phyloP scores from a whole-genome alignment of 306 rosid genomes.

The Pterocarpus santalinus region DNA sequence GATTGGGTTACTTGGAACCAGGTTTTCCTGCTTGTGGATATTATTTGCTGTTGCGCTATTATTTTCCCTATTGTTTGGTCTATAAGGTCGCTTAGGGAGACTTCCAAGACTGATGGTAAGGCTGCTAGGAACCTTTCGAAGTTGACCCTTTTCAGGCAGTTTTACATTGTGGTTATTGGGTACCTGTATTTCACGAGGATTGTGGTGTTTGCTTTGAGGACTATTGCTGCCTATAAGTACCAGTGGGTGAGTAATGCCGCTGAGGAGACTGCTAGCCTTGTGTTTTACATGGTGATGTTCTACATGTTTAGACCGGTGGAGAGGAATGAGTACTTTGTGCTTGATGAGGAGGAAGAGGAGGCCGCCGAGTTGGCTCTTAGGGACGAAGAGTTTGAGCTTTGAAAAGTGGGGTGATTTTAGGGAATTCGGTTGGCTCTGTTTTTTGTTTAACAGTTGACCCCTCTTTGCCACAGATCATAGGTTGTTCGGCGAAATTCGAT shows the following conservation, averaged over 20 bases:
- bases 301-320: conserved; percentile 95
- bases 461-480: conserved; percentile 31
- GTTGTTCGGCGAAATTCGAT: conserved; percentile 29
- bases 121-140: conserved; percentile 86
- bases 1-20: conserved; percentile 98
- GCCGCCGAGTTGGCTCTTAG: conserved; percentile 86
- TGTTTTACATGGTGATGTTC: conserved; percentile 81
- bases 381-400: conserved; percentile 91
- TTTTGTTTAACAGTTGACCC: background rate
- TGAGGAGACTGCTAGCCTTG: conserved; percentile 84
- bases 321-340: conserved; percentile 83
- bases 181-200: conserved; percentile 85
- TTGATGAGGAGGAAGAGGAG: conserved; percentile 97
- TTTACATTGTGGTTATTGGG: conserved; percentile 89
- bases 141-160: conserved; percentile 88
- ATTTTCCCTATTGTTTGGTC: conserved; percentile 98
- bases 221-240: conserved; percentile 90
- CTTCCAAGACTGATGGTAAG: conserved; percentile 90
- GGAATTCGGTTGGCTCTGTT: conserved; percentile 23
- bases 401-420: conserved; percentile 36
- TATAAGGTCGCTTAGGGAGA: conserved; percentile 82
- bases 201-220: conserved; percentile 86
- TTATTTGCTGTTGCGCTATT: conserved; percentile 91
- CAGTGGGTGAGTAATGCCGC: conserved; percentile 97
- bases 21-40: conserved; percentile 88